These are phyloP conservation scores for Solanum lycopersicoides DNA, from an alignment of 257 asterid genomes.

Conservation along the genomic window DNA sequence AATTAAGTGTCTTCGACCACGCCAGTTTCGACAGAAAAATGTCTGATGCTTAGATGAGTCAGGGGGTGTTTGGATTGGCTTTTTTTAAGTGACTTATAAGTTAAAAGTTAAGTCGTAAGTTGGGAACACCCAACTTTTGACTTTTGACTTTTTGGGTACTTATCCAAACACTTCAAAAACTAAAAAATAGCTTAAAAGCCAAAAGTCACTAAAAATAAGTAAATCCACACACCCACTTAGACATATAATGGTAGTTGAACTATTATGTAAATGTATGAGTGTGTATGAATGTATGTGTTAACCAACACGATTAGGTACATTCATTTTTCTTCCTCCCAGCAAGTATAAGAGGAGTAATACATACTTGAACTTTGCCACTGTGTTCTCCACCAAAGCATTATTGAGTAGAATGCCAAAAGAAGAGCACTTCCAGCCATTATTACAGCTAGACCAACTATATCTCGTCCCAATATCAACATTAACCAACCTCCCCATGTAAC, in stretches of 20 bases:
- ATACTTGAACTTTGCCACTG: conserved; percentile 99
- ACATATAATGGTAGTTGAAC: background rate
- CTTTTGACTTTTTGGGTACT: background rate
- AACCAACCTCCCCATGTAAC: conserved; percentile 94
- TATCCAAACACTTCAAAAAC: background rate
- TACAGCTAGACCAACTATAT: conserved; percentile 90
- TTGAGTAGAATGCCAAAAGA: conserved; percentile 83
- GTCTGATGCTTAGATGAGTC: background rate
- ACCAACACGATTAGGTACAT: background rate
- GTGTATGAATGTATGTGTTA: background rate
- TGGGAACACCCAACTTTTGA: background rate
- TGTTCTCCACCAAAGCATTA: conserved; percentile 99
- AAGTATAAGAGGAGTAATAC: conserved; percentile 13
- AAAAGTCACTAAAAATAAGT: background rate
- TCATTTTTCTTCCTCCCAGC: background rate
- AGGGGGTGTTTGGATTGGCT: background rate
- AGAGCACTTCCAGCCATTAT: conserved; percentile 97
- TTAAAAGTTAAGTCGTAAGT: background rate
- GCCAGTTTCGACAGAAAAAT: background rate
- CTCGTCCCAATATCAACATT: conserved; percentile 84
- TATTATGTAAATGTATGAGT: background rate
- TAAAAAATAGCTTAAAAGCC: background rate
- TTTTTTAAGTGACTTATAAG: background rate
- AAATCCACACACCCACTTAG: background rate
- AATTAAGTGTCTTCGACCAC: background rate